Conservation (phyloP, 2,329 filamentous ascomycete genomes). For the Calonectria ilicicola region DNA sequence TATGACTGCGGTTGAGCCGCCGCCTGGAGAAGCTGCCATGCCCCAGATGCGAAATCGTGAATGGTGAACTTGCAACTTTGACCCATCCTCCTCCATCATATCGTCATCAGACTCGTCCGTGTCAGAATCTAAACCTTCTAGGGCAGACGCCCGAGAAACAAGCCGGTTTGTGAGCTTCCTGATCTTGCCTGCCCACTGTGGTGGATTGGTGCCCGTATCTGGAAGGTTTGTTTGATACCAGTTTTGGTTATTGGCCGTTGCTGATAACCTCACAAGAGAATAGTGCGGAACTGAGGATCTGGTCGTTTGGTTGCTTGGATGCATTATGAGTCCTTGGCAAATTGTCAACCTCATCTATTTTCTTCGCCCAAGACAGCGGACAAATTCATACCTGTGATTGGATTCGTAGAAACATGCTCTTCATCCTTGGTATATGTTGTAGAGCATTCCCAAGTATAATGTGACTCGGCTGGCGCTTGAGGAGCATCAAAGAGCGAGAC, state of each 20-base stretch:
- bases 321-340: slow-evolving; percentile 59
- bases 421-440: slow-evolving; percentile 57
- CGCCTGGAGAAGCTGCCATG: slow-evolving; percentile 63
- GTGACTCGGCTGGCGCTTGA: slow-evolving; percentile 42
- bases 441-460: slow-evolving; percentile 57
- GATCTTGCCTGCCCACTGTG: slow-evolving; percentile 63
- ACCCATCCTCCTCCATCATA: slow-evolving; percentile 46
- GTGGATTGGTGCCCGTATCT: slow-evolving; percentile 38
- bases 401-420: slow-evolving; percentile 48
- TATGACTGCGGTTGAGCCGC: slow-evolving; percentile 63
- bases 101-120: slow-evolving; percentile 48
- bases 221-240: slow-evolving; percentile 67
- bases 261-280: slow-evolving; percentile 65
- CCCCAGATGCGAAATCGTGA: slow-evolving; percentile 67
- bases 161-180: slow-evolving; percentile 56
- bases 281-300: slow-evolving; percentile 56
- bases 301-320: slow-evolving; percentile 41
- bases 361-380: too few relatives aligned
- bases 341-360: slow-evolving; percentile 11
- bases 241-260: slow-evolving; percentile 60
- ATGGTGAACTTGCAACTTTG: slow-evolving; percentile 58
- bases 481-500: slow-evolving; percentile 53
- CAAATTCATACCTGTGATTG: slow-evolving; percentile 32
- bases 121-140: slow-evolving; percentile 50
- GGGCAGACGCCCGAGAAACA: slow-evolving; percentile 59